Evolutionary conservation across 1,139 yeast genomes (phyloP), one percentile per base, ranked within the genome.

Genomic region (Blastobotrys aristatus): DNA sequence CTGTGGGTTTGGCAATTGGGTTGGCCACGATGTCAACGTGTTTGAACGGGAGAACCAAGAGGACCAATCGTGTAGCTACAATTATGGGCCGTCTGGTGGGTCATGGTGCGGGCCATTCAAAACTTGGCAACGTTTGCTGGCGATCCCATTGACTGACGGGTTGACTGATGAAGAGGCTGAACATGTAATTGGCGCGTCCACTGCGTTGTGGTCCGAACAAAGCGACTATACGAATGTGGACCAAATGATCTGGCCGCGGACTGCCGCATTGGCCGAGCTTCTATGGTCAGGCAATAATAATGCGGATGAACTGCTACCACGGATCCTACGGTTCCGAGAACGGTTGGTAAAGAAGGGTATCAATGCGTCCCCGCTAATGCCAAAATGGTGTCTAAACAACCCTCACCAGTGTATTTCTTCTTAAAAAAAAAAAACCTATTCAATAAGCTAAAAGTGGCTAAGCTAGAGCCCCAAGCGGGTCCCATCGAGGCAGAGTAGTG

Each of bases 381-480:
- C 79, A 10, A 65, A 67, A 52, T 71, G 62, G 54, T 74, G 79
- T 51, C 50, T 66, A 50, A 31, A 20, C n/a, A 54, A 60, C 50
- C 61, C 42, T 10, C 10, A 16, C 27, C 13, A 44, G 38, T 44
- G 47, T 21, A 20, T 34, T 13, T 16, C 27, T 24, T 24, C 27
- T 24, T 24, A 24, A 10, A n/a, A n/a, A n/a, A n/a, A n/a, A n/a
- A n/a, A n/a, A n/a, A n/a, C n/a, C n/a, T n/a, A n/a, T n/a, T n/a
- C n/a, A n/a, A n/a, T n/a, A n/a, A n/a, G n/a, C n/a, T n/a, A n/a
- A n/a, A n/a, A n/a, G n/a, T n/a, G n/a, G 10, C 27, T 53, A 62
- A 8, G 85, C 86, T 54, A 80, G 72, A 14, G 83, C 74, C 35
- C 85, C 85, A 80, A 80, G 73, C 42, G 86, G 86, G 59, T 81